Conservation (phyloP, 1,139 yeast genomes). For the Candida gigantensis region DNA sequence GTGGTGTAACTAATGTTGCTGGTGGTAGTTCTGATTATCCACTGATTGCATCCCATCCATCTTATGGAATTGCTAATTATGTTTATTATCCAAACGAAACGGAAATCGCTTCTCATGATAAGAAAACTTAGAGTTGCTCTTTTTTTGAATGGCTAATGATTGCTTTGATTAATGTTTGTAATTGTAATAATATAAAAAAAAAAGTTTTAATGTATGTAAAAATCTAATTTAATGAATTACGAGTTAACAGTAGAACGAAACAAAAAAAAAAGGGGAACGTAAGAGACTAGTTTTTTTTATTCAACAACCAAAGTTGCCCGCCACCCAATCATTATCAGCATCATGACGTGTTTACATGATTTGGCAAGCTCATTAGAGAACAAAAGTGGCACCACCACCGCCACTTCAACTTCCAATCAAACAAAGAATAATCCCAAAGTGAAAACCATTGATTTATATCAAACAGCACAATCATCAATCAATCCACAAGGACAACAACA, state of each 20-base stretch:
- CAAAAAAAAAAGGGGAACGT: background rate
- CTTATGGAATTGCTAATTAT: conserved; percentile 15
- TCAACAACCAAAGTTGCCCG: background rate
- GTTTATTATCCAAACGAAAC: conserved; percentile 17
- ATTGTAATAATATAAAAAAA: conserved; percentile 3
- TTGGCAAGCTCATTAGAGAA: conserved; percentile 9
- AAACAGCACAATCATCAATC: background rate
- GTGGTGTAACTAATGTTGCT: conserved; percentile 1
- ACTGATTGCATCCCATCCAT: conserved; percentile 8
- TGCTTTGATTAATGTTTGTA: conserved; percentile 1
- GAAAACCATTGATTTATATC: conserved; percentile 6
- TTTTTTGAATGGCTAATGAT: conserved; percentile 1
- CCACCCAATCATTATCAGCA: background rate
- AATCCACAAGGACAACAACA: no score
- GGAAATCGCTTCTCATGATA: conserved; percentile 13
- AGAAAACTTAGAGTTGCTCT: conserved; percentile 10
- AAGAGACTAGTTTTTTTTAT: no score
- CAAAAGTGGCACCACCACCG: background rate
- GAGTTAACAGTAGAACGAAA: no score
- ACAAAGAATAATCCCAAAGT: background rate
- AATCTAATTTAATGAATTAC: no score
- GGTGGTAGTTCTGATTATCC: conserved; percentile 5
- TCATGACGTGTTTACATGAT: conserved; percentile 12
- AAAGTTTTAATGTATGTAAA: background rate
- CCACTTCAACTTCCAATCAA: no score